Base-by-base conservation (phyloP, 2,329 filamentous ascomycete genomes). In the Furcasterigmium furcatum region DNA sequence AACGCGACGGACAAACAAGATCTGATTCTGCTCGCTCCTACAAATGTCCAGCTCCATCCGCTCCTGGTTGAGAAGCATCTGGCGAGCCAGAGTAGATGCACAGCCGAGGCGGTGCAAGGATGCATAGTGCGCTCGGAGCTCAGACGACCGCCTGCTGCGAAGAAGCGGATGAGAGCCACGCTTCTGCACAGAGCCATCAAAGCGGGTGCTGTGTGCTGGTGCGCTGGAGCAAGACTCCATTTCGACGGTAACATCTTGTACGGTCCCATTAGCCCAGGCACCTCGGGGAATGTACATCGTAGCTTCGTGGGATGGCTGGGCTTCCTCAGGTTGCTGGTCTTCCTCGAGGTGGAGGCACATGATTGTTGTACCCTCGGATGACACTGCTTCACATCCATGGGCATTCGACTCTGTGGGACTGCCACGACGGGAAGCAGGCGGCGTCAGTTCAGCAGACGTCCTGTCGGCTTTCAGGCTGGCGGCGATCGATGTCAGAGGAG, bases 1-100 rank as follows among this genome's bases (percentile, higher is more conserved):
- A 9, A 52, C 46, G n/a, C 38, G 38, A 9, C 46, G 35, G 12
- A 51, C 38, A 44, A 52, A 52, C 14, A 51, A 30, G 25, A 49
- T 44, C 27, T 51, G 48, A 25, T 51, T 52, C 5, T 39, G 38
- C 10, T 52, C 50, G 39, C 49, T 46, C 30, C 47, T 46, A 13
- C 46, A 41, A 27, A 52, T 46, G 41, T 49, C 46, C 24, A 52
- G 22, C 32, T 52, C 50, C 29, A 52, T 41, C 4, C 48, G 43
- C 20, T 52, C 46, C 32, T 52, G 50, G 16, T 51, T 52, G 13
- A 44, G 36, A 4, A 52, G 50, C 43, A 52, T 51, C 41, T 52
- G 46, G 25, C 51, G 50, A 2, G 50, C 50, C 22, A 52, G 41
- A 19, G 46, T 39, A n/a, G 47, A 46, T 2, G 50, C 44, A 7